Conservation (phyloP, 257 asterid species). For the Ocimum tenuiflorum region DNA sequence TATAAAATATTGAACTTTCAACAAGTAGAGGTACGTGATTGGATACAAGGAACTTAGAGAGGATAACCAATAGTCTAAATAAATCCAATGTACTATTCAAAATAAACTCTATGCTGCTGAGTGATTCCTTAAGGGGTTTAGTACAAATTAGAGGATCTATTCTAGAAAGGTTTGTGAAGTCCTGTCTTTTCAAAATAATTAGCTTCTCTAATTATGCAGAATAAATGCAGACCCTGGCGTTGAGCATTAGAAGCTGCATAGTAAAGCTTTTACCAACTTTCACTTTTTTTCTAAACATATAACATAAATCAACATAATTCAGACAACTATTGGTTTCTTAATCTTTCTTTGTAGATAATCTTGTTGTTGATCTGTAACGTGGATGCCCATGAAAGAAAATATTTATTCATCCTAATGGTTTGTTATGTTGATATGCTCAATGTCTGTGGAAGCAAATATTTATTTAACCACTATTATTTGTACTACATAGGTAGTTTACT, state of each 20-base stretch:
- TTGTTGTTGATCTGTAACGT: background rate
- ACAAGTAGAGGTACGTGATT: background rate
- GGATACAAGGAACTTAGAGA: background rate
- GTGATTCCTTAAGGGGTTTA: background rate
- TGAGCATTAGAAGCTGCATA: background rate
- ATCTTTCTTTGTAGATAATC: background rate
- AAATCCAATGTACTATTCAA: background rate
- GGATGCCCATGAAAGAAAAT: background rate
- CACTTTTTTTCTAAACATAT: background rate
- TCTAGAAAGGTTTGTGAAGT: background rate
- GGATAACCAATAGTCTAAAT: background rate
- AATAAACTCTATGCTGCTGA: background rate
- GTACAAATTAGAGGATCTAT: background rate
- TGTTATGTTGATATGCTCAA: background rate
- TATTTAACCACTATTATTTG: background rate
- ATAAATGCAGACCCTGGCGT: background rate
- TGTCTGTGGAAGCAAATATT: background rate
- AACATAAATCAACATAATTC: background rate
- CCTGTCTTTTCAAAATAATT: background rate
- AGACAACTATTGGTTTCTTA: background rate
- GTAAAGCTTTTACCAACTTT: background rate
- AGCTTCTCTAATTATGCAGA: background rate
- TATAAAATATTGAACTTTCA: background rate
- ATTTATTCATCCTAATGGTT: background rate
- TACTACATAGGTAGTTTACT: constrained; percentile 4